Evolutionary conservation across 163 green algal species (phyloP).

Genomic region (Trebouxia gelatinosa): DNA sequence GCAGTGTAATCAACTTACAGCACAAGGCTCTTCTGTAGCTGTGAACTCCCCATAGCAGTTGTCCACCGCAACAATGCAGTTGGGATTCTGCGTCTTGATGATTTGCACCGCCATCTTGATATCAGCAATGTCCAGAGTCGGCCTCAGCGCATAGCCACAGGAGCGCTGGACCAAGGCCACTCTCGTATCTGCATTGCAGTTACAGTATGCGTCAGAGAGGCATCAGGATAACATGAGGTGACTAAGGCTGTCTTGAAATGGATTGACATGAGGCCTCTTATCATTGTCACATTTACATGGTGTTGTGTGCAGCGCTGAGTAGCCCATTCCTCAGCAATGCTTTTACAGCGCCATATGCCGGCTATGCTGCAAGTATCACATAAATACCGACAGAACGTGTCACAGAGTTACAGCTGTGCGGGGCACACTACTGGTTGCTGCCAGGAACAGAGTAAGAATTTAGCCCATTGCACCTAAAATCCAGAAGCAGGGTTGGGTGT

Average conservation of each 20-base stretch:
- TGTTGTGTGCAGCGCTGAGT: too few relatives aligned
- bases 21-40: conserved; percentile 75
- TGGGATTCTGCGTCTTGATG: conserved; percentile 66
- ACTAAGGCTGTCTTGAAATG: too few relatives aligned
- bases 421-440: too few relatives aligned
- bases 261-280: too few relatives aligned
- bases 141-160: conserved; percentile 87
- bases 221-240: neutral
- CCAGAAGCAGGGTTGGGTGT: too few relatives aligned
- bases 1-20: too few relatives aligned
- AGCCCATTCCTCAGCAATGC: too few relatives aligned
- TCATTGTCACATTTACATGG: too few relatives aligned
- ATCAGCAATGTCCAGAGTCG: conserved; percentile 81
- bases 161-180: conserved; percentile 92
- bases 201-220: neutral
- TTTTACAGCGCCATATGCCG: conserved; percentile 35
- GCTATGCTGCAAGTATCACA: neutral
- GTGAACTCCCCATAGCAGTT: conserved; percentile 99
- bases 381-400: too few relatives aligned
- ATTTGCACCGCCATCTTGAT: conserved; percentile 51
- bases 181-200: conserved; percentile 41
- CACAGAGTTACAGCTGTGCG: too few relatives aligned
- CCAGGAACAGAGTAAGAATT: too few relatives aligned
- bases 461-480: too few relatives aligned
- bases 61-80: conserved; percentile 85